phyloP scores from a whole-genome alignment of 345 rosid genomes.

The Nasturtium officinale region DNA sequence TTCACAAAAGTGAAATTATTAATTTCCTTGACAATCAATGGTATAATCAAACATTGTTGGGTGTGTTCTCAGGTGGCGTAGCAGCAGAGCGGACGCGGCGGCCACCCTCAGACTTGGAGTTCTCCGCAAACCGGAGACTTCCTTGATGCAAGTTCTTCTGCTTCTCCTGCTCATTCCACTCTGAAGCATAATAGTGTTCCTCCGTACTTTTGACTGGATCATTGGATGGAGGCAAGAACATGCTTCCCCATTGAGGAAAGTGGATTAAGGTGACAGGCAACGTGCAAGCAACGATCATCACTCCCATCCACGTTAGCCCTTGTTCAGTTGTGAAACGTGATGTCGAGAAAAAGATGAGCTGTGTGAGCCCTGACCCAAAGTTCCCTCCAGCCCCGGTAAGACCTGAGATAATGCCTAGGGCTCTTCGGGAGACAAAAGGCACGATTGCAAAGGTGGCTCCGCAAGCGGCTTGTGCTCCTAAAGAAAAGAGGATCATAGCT shows the following conservation, averaged over 20 bases:
- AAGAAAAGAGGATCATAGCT: slow-evolving; percentile 56
- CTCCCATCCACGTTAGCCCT: slow-evolving; percentile 56
- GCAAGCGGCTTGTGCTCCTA: slow-evolving; percentile 64
- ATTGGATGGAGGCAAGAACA: slow-evolving; percentile 52
- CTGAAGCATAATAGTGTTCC: slow-evolving; percentile 51
- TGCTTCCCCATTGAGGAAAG: slow-evolving; percentile 72
- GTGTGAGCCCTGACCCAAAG: slow-evolving; percentile 63
- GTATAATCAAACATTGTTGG: slow-evolving; percentile 23
- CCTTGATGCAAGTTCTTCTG: slow-evolving; percentile 49
- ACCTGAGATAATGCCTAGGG: slow-evolving; percentile 57
- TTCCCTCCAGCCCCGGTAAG: slow-evolving; percentile 64
- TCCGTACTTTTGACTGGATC: slow-evolving; percentile 45
- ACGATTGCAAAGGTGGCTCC: slow-evolving; percentile 65
- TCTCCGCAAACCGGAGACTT: slow-evolving; percentile 54
- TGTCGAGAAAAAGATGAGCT: slow-evolving; percentile 52
- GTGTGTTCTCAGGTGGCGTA: slow-evolving; percentile 21
- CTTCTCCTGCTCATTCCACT: slow-evolving; percentile 54
- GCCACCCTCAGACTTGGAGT: slow-evolving; percentile 53
- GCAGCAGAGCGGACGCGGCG: slow-evolving; percentile 28
- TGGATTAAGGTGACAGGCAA: slow-evolving; percentile 50
- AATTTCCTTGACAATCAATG: background rate
- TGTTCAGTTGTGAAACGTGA: slow-evolving; percentile 42
- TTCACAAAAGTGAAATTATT: slow-evolving; percentile 18
- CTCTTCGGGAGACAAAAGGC: slow-evolving; percentile 60
- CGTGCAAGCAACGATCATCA: slow-evolving; percentile 61